phyloP scores from a whole-genome alignment of 1,139 yeast genomes.

The Suhomyces chickasaworum region DNA sequence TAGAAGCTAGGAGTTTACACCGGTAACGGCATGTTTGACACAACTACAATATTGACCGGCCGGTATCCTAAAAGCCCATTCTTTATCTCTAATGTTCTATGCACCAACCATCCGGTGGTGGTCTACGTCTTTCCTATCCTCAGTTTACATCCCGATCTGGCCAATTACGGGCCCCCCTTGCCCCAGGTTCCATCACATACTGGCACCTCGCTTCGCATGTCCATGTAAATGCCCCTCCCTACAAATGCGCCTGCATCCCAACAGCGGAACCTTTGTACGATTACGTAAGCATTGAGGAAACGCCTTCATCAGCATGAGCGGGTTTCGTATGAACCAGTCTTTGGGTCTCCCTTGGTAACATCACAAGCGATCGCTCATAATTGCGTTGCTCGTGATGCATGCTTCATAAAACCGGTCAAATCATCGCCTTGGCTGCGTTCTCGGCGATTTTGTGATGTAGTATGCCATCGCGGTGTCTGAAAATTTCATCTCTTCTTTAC shows the following conservation, averaged over 20 bases:
- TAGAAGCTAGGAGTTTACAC: too few species aligned
- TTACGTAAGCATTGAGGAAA: slow-evolving; percentile 1
- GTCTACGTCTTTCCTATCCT: too few species aligned
- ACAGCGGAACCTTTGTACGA: too few species aligned
- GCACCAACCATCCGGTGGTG: too few species aligned
- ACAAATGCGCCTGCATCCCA: too few species aligned
- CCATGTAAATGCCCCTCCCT: background rate
- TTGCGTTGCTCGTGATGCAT: background rate
- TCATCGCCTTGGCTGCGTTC: background rate
- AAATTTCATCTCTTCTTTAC: slow-evolving; percentile 2
- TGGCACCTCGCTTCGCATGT: slow-evolving; percentile 1
- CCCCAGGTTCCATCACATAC: background rate
- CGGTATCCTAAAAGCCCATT: background rate
- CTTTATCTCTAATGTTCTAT: too few species aligned
- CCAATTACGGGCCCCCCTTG: background rate
- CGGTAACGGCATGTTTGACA: too few species aligned
- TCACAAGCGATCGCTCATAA: background rate
- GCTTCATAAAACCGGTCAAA: background rate
- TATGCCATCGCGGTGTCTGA: slow-evolving; percentile 8
- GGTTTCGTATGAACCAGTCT: too few species aligned
- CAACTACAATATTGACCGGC: too few species aligned
- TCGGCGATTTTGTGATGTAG: background rate
- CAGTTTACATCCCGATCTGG: background rate
- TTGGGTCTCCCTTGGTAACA: background rate
- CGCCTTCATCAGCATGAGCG: too few species aligned